Evolutionary conservation across 257 asterid species (phyloP), one percentile per base, ranked within the genome.

Genomic region (Plectranthus barbatus): DNA sequence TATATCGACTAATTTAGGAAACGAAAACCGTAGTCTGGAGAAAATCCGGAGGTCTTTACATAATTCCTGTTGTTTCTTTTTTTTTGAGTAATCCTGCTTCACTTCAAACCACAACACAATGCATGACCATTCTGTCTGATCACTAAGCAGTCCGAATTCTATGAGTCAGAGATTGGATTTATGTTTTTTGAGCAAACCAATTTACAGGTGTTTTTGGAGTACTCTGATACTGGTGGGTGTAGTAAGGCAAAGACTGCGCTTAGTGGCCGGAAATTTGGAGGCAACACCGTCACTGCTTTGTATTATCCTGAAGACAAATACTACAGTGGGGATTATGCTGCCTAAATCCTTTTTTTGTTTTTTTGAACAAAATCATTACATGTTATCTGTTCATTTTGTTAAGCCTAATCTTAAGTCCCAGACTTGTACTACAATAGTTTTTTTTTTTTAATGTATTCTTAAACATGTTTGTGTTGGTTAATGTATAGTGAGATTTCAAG

Each of bases 291-390:
- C 54, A 59, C 67, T 51, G 86, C 86, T 48, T 49, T 77, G 29
- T 84, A 77, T 72, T 84, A 77, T 58, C 86, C 91, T 18, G 91
- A 84, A 75, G 91, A 81, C 63, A 79, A 78, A 69, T 84, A 70
- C 67, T 68, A 79, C 13, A 72, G 48, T 6, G 66, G 71, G 62
- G 79, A 84, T 62, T 82, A 79, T 34, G 61, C 74, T 45, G 79
- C 81, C 67, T 82, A 71, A 56, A 42, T 53, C 4, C 39, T 52
- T 51, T 40, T 44, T 26, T 57, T 48, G 18, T 7, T 17, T n/a
- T 41, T 18, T 7, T 21, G 31, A 26, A 5, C 9, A 46, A 41
- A 21, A 31, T 10, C 1, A 37, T 51, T 60, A 9, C 4, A 6
- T 53, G 56, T 17, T 18, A 55, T 60, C 9, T 67, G 26, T 46